A percentile compares a stretch with the other conserved stretches of the same genome.
Conservation (phyloP, 2,329 filamentous ascomycete species). For the Coniochaeta hoffmannii region DNA sequence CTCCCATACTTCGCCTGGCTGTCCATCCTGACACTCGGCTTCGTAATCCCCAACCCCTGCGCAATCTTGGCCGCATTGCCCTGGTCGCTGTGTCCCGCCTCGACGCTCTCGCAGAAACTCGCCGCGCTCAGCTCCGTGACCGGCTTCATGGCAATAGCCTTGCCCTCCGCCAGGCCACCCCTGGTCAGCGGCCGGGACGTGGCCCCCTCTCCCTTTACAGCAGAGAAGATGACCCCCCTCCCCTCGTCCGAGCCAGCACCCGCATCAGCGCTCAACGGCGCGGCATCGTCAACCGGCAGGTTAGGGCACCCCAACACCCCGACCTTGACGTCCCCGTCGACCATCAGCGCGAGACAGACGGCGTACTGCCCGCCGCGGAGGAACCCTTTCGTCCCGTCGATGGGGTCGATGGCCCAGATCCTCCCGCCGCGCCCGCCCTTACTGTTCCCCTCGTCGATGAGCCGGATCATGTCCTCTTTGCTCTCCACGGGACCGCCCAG, state of each 20-base stretch:
- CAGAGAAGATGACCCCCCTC: slow-evolving; percentile 83
- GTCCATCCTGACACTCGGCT: slow-evolving; percentile 89
- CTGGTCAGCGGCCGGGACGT: slow-evolving; percentile 64
- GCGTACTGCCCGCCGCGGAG: slow-evolving; percentile 94
- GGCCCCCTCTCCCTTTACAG: slow-evolving; percentile 71
- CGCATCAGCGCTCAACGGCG: slow-evolving; percentile 61
- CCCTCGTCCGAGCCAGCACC: slow-evolving; percentile 65
- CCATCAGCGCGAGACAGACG: slow-evolving; percentile 84
- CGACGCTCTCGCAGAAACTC: slow-evolving; percentile 94
- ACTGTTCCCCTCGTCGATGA: slow-evolving; percentile 63
- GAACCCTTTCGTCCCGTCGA: slow-evolving; percentile 97
- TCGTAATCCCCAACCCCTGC: slow-evolving; percentile 75
- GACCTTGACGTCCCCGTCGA: slow-evolving; percentile 88
- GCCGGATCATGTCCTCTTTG: slow-evolving; percentile 59
- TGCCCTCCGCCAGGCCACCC: slow-evolving; percentile 44
- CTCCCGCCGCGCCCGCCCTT: slow-evolving; percentile 65
- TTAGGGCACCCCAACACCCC: slow-evolving; percentile 95
- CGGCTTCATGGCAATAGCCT: slow-evolving; percentile 71
- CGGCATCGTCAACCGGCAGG: slow-evolving; percentile 77
- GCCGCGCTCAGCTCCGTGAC: slow-evolving; percentile 68
- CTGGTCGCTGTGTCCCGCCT: slow-evolving; percentile 87
- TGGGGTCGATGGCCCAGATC: slow-evolving; percentile 95
- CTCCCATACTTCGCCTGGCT: slow-evolving; percentile 97
- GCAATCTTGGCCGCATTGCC: slow-evolving; percentile 82
- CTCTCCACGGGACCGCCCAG: slow-evolving; percentile 59